Evolutionary conservation across 2,329 filamentous ascomycete species (phyloP).

Genomic region (Diaporthe sp.): DNA sequence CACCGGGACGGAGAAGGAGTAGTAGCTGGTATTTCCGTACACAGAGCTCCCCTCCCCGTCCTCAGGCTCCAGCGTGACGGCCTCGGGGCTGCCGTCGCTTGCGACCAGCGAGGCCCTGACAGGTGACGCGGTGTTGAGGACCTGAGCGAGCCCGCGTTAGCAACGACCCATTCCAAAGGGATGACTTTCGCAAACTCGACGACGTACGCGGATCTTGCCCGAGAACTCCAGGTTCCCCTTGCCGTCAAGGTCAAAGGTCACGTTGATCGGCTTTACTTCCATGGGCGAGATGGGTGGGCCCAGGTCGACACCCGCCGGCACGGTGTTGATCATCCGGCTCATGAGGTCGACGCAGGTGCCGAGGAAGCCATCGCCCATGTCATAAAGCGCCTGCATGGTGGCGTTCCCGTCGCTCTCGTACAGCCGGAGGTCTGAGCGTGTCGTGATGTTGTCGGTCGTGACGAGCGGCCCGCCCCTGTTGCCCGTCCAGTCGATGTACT

Average conservation of each 20-base stretch:
- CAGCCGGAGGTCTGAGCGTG: constrained; percentile 46
- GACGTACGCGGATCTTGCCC: neutral
- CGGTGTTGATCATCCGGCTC: constrained; percentile 48
- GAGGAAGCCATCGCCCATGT: constrained; percentile 44
- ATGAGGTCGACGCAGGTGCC: constrained; percentile 46
- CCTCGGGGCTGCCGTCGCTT: neutral
- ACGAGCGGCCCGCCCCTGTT: constrained; percentile 25
- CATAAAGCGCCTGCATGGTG: constrained; percentile 47
- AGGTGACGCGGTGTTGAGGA: neutral
- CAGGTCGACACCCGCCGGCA: constrained; percentile 45
- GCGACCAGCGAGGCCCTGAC: neutral
- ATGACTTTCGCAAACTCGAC: neutral
- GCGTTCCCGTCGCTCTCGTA: constrained; percentile 47
- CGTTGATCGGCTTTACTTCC: neutral
- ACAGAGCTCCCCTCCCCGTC: neutral
- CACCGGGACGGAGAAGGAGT: neutral
- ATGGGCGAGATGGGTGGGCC: neutral
- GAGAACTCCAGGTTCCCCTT: neutral
- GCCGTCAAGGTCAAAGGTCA: neutral
- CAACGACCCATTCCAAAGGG: no score
- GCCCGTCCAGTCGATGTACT: constrained; percentile 27
- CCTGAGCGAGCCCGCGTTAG: neutral
- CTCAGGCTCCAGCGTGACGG: neutral
- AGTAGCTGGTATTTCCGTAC: neutral
- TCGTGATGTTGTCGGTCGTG: constrained; percentile 19